Conservation (phyloP, 495 filamentous ascomycete genomes). For the Podospora fimiseda region DNA sequence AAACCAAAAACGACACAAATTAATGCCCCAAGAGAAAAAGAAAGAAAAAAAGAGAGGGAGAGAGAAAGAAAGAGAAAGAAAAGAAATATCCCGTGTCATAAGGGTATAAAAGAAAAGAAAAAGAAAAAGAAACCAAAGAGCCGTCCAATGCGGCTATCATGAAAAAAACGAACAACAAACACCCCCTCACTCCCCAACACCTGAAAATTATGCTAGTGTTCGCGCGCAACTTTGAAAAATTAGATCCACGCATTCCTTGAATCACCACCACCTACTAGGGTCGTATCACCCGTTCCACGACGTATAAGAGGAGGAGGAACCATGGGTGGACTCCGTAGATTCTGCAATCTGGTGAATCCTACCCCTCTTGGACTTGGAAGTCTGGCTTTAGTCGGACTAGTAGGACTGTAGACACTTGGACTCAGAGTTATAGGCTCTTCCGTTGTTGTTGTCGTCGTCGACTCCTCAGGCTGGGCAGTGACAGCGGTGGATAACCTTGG, state of each 20-base stretch:
- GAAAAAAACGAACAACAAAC: no score
- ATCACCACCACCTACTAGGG: background rate
- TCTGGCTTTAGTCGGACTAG: constrained; percentile 36
- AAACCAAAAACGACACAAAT: no score
- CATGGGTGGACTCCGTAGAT: constrained; percentile 12
- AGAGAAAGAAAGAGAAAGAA: no score
- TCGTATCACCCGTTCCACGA: constrained; percentile 10
- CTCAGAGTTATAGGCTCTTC: constrained; percentile 25
- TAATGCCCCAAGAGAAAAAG: no score
- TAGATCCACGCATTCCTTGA: constrained; percentile 27
- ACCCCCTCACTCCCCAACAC: constrained; percentile 14
- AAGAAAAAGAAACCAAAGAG: no score
- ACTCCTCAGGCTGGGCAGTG: no score
- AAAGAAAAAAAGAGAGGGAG: no score
- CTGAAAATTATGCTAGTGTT: constrained; percentile 15
- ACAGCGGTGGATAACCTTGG: no score
- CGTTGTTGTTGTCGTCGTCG: constrained; percentile 2
- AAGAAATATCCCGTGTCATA: no score
- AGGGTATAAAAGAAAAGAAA: no score
- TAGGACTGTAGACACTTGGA: constrained; percentile 36
- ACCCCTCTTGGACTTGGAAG: constrained; percentile 40
- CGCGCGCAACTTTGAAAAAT: background rate
- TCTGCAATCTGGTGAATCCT: constrained; percentile 28
- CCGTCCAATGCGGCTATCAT: no score
- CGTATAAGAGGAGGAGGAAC: constrained; percentile 12